phyloP scores from a whole-genome alignment of 2,329 filamentous ascomycete genomes.

The Phyllosticta paracitricarpa region DNA sequence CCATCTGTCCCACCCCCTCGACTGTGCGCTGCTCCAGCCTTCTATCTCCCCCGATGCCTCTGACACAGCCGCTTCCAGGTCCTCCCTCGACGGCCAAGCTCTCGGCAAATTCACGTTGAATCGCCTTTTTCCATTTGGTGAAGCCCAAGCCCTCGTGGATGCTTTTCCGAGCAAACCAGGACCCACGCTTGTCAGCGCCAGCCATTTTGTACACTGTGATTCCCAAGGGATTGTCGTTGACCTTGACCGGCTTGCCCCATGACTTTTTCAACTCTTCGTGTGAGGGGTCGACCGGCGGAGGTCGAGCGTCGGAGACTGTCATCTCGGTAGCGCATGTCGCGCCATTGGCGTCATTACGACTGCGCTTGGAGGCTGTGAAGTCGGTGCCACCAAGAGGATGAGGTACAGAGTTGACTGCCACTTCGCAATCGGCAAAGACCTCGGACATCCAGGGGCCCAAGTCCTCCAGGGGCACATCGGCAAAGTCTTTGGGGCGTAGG shows the following conservation, averaged over 20 bases:
- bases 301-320: slow-evolving; percentile 41
- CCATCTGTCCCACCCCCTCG: slow-evolving; percentile 50
- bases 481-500: slow-evolving; percentile 35
- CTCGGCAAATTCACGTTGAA: slow-evolving; percentile 71
- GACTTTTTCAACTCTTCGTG: slow-evolving; percentile 58
- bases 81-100: slow-evolving; percentile 61
- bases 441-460: slow-evolving; percentile 31
- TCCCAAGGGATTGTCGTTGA: slow-evolving; percentile 63
- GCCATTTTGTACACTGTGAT: slow-evolving; percentile 72
- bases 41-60: slow-evolving; percentile 76
- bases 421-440: slow-evolving; percentile 48
- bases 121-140: slow-evolving; percentile 63
- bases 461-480: slow-evolving; percentile 33
- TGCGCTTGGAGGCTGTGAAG: slow-evolving; percentile 40
- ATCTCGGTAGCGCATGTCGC: slow-evolving; percentile 43
- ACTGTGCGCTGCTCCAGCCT: slow-evolving; percentile 55
- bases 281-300: slow-evolving; percentile 40
- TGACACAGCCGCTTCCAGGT: slow-evolving; percentile 63
- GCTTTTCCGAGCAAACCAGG: slow-evolving; percentile 83
- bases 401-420: slow-evolving; percentile 69
- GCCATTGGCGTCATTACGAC: slow-evolving; percentile 47
- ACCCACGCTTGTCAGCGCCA: slow-evolving; percentile 69
- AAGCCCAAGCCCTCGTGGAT: slow-evolving; percentile 72
- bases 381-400: slow-evolving; percentile 38
- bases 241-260: slow-evolving; percentile 77